Evolutionary conservation across 306 rosid species (phyloP).

Genomic region (Begonia loranthoides): DNA sequence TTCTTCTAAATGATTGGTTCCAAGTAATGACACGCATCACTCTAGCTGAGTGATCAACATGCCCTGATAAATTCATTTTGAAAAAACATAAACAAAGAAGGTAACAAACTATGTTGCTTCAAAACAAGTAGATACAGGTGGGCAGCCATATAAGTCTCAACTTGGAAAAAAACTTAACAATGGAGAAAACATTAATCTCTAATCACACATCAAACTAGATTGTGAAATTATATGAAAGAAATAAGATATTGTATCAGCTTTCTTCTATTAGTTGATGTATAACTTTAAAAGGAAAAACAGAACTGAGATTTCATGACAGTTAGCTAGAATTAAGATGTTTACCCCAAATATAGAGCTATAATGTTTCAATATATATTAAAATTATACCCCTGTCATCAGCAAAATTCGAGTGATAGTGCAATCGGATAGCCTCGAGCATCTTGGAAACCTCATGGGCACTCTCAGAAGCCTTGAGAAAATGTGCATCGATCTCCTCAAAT

Average conservation of each 20-base stretch:
- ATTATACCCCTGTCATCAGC: conserved; percentile 77
- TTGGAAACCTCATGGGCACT: conserved; percentile 86
- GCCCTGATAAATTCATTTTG: conserved; percentile 35
- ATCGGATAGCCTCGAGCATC: conserved; percentile 83
- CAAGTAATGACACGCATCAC: conserved; percentile 89
- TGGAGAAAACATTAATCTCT: neutral
- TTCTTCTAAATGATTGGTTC: conserved; percentile 76
- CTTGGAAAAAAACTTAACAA: neutral
- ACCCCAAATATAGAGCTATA: no score
- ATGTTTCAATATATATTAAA: no score
- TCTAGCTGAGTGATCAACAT: conserved; percentile 85
- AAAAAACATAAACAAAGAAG: no score
- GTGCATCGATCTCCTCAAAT: conserved; percentile 48
- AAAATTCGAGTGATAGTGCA: conserved; percentile 90
- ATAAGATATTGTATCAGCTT: no score
- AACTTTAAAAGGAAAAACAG: neutral
- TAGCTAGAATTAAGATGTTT: no score
- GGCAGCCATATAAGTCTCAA: neutral
- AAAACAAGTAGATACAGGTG: neutral
- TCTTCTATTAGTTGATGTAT: neutral
- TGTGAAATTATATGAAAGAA: no score
- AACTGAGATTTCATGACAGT: conserved; percentile 5
- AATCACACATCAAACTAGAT: neutral
- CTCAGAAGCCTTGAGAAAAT: conserved; percentile 80
- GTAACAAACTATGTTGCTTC: neutral